Conservation (phyloP, 2,329 filamentous ascomycete genomes). For the Aspergillus aculeatinus region DNA sequence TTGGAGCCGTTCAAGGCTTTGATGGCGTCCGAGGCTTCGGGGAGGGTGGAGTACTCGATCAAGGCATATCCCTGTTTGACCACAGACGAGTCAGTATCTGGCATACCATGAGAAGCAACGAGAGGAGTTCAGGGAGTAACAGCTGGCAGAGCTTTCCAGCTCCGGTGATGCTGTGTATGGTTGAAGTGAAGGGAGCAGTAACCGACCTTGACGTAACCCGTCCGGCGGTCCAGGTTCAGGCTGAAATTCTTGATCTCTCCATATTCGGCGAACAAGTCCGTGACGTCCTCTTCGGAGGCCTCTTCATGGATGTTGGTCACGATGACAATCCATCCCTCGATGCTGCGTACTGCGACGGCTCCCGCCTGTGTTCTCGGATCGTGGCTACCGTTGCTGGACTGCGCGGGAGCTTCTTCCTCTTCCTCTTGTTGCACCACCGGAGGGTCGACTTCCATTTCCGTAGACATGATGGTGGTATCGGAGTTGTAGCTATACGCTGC, state of each 20-base stretch:
- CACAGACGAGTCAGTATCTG: constrained; percentile 14
- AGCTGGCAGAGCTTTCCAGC: background rate
- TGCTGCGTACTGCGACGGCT: constrained; percentile 62
- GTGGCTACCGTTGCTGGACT: constrained; percentile 30
- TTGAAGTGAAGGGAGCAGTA: background rate
- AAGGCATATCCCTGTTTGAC: constrained; percentile 60
- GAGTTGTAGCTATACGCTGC: background rate
- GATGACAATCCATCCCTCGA: constrained; percentile 69
- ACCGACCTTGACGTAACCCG: constrained; percentile 66
- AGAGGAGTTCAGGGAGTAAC: background rate
- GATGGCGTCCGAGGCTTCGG: constrained; percentile 63
- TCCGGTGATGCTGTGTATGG: background rate
- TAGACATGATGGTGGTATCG: constrained; percentile 34
- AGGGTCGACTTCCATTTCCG: constrained; percentile 48
- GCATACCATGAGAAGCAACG: background rate
- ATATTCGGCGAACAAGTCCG: constrained; percentile 65
- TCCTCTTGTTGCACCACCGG: constrained; percentile 36
- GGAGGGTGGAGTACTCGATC: constrained; percentile 64
- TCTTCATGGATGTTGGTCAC: constrained; percentile 69
- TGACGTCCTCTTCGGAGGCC: constrained; percentile 65
- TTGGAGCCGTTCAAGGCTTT: constrained; percentile 60
- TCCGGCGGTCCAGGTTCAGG: constrained; percentile 64
- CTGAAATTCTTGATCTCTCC: constrained; percentile 68
- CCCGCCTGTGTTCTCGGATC: constrained; percentile 47
- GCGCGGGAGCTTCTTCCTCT: constrained; percentile 31